Percentiles rank a stretch among this genome's conserved stretches.
Evolutionary conservation across 1,139 yeast genomes (phyloP).

Genomic region (Magnusiomyces suaveolens): DNA sequence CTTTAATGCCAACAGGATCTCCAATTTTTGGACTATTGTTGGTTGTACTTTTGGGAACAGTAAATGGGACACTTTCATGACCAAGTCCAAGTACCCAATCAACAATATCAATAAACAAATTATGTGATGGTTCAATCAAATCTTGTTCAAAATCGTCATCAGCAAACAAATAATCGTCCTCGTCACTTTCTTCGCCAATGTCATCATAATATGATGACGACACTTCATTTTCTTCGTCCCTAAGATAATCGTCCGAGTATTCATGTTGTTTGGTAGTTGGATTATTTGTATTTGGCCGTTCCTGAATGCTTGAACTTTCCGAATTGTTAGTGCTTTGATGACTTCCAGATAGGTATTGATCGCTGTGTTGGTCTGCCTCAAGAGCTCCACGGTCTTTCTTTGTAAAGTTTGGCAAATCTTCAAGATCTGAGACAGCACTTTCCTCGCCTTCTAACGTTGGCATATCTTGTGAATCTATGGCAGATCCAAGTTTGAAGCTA

Average conservation of each 20-base stretch:
- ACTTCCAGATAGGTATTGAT: too few species aligned
- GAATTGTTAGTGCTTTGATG: too few species aligned
- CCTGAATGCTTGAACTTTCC: too few species aligned
- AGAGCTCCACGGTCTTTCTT: too few species aligned
- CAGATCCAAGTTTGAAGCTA: neutral
- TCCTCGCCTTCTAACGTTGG: neutral
- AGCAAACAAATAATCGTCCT: conserved; percentile 6
- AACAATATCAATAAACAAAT: conserved; percentile 20
- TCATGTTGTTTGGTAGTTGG: neutral
- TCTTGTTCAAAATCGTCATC: conserved; percentile 14
- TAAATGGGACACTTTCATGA: conserved; percentile 13
- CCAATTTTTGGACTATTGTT: too few species aligned
- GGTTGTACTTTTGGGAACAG: neutral
- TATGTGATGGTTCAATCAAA: conserved; percentile 14
- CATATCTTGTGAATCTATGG: neutral
- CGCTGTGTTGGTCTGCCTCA: too few species aligned
- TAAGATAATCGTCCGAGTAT: neutral
- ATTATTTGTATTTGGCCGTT: neutral
- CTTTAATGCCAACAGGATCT: too few species aligned
- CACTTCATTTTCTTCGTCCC: conserved; percentile 7
- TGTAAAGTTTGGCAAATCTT: too few species aligned
- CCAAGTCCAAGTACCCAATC: conserved; percentile 27
- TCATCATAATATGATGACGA: conserved; percentile 10
- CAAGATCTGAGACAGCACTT: neutral
- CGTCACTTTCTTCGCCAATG: conserved; percentile 5